A percentile compares a stretch with the other conserved stretches of the same genome.
These are phyloP conservation scores for Codiaeum variegatum DNA, from an alignment of 441 rosid species.

Conservation along the genomic window DNA sequence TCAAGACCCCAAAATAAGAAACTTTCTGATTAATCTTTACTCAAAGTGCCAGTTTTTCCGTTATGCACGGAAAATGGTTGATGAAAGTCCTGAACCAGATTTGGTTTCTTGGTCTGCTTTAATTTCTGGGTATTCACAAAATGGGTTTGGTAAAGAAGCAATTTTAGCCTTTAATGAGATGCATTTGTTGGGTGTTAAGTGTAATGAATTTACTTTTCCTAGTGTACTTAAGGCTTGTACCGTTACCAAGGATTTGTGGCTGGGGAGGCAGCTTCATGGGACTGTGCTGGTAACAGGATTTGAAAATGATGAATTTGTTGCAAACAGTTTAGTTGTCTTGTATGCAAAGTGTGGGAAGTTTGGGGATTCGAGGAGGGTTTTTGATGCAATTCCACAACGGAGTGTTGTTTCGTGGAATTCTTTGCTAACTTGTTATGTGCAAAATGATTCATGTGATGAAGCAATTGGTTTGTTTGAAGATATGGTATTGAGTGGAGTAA, in stretches of 20 bases:
- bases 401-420: constrained; percentile 71
- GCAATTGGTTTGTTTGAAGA: constrained; percentile 47
- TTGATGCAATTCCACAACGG: constrained; percentile 39
- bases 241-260: constrained; percentile 34
- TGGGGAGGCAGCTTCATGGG: constrained; percentile 66
- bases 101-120: constrained; percentile 68
- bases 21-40: constrained; percentile 41
- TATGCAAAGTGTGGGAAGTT: constrained; percentile 57
- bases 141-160: constrained; percentile 49
- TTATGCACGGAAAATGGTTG: constrained; percentile 53
- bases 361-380: constrained; percentile 46
- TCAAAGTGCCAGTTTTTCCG: constrained; percentile 40
- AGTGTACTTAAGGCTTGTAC: constrained; percentile 62
- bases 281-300: constrained; percentile 48
- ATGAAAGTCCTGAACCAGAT: constrained; percentile 51
- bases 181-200: constrained; percentile 49
- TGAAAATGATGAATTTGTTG: constrained; percentile 58
- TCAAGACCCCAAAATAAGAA: constrained; percentile 33
- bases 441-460: constrained; percentile 37
- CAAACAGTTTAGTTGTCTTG: constrained; percentile 55
- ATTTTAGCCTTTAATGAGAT: constrained; percentile 40
- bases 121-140: constrained; percentile 59
- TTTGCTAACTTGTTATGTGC: constrained; percentile 55
- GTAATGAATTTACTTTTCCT: constrained; percentile 62
- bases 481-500: constrained; percentile 48